Evolutionary conservation across 495 filamentous ascomycete genomes (phyloP), one percentile per base, ranked within the genome.

Genomic region (Xylaria curta): DNA sequence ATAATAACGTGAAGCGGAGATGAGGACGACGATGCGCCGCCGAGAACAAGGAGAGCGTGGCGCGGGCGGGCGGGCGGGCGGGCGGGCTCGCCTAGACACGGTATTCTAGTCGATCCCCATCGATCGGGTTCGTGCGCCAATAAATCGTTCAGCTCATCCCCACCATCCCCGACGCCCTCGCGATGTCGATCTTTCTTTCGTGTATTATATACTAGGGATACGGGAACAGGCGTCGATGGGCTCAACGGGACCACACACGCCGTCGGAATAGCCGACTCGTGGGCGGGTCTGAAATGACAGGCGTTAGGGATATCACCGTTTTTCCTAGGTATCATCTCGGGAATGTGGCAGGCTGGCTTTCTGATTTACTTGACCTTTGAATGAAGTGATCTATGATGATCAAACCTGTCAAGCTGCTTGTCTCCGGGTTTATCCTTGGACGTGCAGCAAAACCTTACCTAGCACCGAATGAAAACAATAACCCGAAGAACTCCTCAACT

Each of bases 1-100:
- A 76, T 13, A 71, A 76, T 19, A 58, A 66, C 17, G 76, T 74
- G 17, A 81, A 81, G 75, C 71, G 73, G 47, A 82, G 80, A 46
- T 62, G 67, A 75, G 15, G 63, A 73, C 44, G 4, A 68, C 44
- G 24, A 36, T 17, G 28, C 46, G 46, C 46, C 26, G 8, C 40
- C 13, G 26, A 17, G 38, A 58, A 12, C 3, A 59, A 15, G 15
- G 15, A 36, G 42, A 28, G 68, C 26, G 42, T 8, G 46, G 40
- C n/a, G n/a, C n/a, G n/a, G n/a, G n/a, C n/a, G n/a, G n/a, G n/a
- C n/a, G n/a, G n/a, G n/a, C 42, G 17, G 17, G 15, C 8, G 28
- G 21, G 49, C 26, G 46, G 47, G 12, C 15, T 8, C 2, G 40
- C 49, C 38, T 19, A 9, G 47, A 19, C n/a, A 58, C 21, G 19